Base-by-base conservation (phyloP, 2,329 filamentous ascomycete species). In the Fusarium redolens region DNA sequence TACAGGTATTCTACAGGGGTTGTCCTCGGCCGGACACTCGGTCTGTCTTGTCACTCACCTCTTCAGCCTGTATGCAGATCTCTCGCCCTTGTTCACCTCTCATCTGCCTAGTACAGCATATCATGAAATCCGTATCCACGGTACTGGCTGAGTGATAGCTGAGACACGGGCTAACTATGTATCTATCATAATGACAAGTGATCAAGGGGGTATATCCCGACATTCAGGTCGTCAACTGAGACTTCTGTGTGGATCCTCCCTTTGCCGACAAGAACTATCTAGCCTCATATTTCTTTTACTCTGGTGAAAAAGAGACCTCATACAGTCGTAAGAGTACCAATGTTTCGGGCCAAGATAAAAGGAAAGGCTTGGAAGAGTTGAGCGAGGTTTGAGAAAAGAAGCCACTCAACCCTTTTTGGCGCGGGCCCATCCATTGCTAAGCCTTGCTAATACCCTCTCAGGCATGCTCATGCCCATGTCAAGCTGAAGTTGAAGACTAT, bases 211-310 rank as follows among this genome's bases (percentile, higher is more conserved):
- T 62, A 60, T 48, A 68, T 68, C 63, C 71, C 71, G 55, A 35
- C 67, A 45, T 71, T 73, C 67, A 73, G 71, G 71, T 73, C 48
- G 11, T 57, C 55, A 74, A 71, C 67, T 73, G 71, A 71, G 67
- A 74, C 71, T 9, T 22, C 57, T 45, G 61, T 71, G 62, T 54
- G 54, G 51, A 51, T 48, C 22, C 70, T 73, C 70, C 70, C 70
- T 69, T 48, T 69, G 33, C 61, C 48, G 44, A 56, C 43, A 14
- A 61, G 30, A n/a, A 54, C 43, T 59, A 48, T 38, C 25, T 55
- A 71, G 67, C 33, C 33, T 52, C 40, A 61, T 68, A 35, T 48
- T 58, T 68, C 57, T 66, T 52, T 17, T 51, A 33, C 66, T 56
- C 31, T 43, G 47, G 25, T 33, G 52, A 45, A 14, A 14, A 31